Base-by-base conservation (phyloP, 2,329 filamentous ascomycete species). In the Sclerotinia sclerotiorum region DNA sequence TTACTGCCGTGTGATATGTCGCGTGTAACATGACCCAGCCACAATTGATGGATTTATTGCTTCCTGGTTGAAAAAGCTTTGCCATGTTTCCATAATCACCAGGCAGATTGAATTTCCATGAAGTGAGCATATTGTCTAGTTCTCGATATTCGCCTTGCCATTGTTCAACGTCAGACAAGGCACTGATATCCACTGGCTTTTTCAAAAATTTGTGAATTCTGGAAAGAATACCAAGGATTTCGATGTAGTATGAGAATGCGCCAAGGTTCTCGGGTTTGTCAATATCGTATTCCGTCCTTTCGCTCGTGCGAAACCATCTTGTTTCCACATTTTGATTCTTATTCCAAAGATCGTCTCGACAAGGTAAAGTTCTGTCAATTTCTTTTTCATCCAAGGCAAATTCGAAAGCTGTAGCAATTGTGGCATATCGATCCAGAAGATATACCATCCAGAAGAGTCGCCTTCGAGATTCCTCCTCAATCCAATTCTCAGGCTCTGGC, bases 381-480 rank as follows among this genome's bases (percentile, higher is more conserved):
- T 97, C 93, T 76, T 90, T 92, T 75, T 97, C 93, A 73, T 94
- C 90, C 24, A 97, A 81, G 0, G 92, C 92, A 77, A 97, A 97
- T 74, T 97, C 93, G 73, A 97, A 97, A 0, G 94, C 93, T 0
- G 94, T 97, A 0, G 93, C 90, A 68, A 97, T 89, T 0, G 93
- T 97, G 0, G 93, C 93, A 76, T 97, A 97, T 62, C 94, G 86
- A 77, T 97, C 94, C 7, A 97, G 84, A 17, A 97, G 81, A 76
- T 97, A 97, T 15, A 97, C 89, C 88, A 96, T 94, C 94, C 94
- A 97, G 78, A 97, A 97, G 0, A 97, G 82, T 35, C 94, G 84
- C 39, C 94, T 85, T 39, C 93, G 84, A 54, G 91, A 91, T 78
- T 97, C 94, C 70, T 97, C 94, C 77, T 97, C 93, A 68, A 97